Evolutionary conservation across 2,329 filamentous ascomycete species (phyloP).

Genomic region (Colletotrichum aenigma): DNA sequence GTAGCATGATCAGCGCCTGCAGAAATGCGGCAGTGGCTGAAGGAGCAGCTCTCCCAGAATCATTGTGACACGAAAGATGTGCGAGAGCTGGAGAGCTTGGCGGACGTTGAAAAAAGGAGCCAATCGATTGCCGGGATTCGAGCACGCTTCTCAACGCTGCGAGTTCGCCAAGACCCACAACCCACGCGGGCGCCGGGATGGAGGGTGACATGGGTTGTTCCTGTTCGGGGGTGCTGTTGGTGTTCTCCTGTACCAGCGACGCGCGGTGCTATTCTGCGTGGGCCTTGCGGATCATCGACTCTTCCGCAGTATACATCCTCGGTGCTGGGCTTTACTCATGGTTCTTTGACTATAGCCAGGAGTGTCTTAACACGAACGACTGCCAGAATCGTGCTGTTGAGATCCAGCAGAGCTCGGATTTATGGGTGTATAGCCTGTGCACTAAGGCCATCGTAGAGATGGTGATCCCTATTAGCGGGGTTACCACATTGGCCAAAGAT

Average conservation of each 20-base stretch:
- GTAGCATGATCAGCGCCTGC: neutral
- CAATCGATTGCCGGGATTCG: neutral
- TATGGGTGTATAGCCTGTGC: no score
- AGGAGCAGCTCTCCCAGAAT: neutral
- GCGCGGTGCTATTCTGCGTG: no score
- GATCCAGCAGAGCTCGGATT: no score
- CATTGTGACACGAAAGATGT: neutral
- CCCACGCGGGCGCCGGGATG: slow-evolving; percentile 14
- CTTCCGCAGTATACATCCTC: no score
- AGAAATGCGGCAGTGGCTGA: neutral
- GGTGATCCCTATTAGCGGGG: no score
- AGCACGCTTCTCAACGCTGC: slow-evolving; percentile 1
- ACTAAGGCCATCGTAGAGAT: no score
- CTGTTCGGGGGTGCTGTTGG: neutral
- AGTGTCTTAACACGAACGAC: no score
- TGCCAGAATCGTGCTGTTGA: no score
- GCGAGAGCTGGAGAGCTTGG: neutral
- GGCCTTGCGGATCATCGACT: no score
- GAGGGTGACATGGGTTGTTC: slow-evolving; percentile 24
- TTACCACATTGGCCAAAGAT: no score
- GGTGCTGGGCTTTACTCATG: no score
- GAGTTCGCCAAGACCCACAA: neutral
- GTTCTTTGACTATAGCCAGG: no score
- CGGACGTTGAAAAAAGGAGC: neutral
- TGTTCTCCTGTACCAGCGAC: neutral